phyloP scores from a whole-genome alignment of 148 eudicot genomes.

The Agrostemma githago region DNA sequence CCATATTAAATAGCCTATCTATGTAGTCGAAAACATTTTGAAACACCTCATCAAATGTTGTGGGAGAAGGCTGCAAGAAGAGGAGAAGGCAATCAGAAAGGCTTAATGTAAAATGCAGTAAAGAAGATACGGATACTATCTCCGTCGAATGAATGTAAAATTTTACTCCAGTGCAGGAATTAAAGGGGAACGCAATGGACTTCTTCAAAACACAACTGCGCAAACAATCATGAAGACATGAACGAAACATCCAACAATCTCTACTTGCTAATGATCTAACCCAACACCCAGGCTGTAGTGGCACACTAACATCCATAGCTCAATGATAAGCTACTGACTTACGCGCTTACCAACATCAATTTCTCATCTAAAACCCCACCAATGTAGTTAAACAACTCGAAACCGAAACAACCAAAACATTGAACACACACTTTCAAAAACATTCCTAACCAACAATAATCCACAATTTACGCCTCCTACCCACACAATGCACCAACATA shows the following conservation, averaged over 20 bases:
- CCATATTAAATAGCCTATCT: slow-evolving; percentile 92
- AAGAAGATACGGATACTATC: not conserved
- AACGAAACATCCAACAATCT: not conserved
- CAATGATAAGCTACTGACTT: not conserved
- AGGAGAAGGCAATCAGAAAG: not conserved
- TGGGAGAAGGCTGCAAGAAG: slow-evolving; percentile 80
- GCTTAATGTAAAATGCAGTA: not conserved
- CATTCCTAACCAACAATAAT: not conserved
- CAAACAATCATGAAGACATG: not conserved
- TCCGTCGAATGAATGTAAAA: not conserved
- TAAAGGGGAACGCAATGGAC: not conserved
- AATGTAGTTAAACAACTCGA: not conserved
- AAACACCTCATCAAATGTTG: slow-evolving; percentile 89
- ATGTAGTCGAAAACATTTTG: slow-evolving; percentile 88
- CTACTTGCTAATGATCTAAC: not conserved
- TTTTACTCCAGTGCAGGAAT: not conserved
- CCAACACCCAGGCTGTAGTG: too few species aligned
- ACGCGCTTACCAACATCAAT: not conserved
- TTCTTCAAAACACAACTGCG: not conserved
- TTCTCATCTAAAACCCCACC: not conserved
- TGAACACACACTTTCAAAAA: not conserved
- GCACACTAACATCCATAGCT: not conserved
- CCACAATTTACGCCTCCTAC: not conserved
- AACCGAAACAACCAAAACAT: not conserved
- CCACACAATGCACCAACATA: not conserved